Conservation (phyloP, 495 filamentous ascomycete species). For the Cairneyella variabilis region DNA sequence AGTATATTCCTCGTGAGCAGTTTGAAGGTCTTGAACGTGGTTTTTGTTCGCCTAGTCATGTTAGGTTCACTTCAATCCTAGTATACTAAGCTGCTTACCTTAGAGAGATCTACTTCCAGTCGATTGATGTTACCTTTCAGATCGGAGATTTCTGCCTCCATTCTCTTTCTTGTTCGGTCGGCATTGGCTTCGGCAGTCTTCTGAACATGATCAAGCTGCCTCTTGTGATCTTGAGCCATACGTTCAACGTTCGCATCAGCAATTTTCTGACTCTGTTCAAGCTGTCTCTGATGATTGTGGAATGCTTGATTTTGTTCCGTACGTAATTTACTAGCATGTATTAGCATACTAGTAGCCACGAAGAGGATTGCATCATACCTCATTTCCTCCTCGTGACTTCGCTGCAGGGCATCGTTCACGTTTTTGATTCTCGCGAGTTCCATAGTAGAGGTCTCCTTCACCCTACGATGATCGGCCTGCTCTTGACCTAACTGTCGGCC, state of each 20-base stretch:
- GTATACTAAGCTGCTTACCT: slow-evolving; percentile 13
- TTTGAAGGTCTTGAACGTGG: slow-evolving; percentile 54
- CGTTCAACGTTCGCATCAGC: slow-evolving; percentile 37
- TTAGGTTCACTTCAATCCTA: slow-evolving; percentile 7
- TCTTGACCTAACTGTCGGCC: slow-evolving; percentile 72
- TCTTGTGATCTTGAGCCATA: slow-evolving; percentile 25
- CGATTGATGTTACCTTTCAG: slow-evolving; percentile 14
- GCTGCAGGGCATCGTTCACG: slow-evolving; percentile 68
- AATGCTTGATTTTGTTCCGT: slow-evolving; percentile 32
- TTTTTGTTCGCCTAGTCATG: slow-evolving; percentile 41
- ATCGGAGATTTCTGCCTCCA: slow-evolving; percentile 26
- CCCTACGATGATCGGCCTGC: slow-evolving; percentile 67
- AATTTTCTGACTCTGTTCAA: slow-evolving; percentile 34
- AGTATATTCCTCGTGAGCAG: slow-evolving; percentile 50
- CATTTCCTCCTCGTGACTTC: slow-evolving; percentile 54
- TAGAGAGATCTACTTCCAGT: slow-evolving; percentile 23
- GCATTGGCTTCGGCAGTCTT: slow-evolving; percentile 38
- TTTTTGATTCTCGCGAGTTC: slow-evolving; percentile 65
- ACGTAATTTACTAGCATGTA: slow-evolving; percentile 33
- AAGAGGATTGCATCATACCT: slow-evolving; percentile 10
- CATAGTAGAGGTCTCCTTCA: slow-evolving; percentile 60
- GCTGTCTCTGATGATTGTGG: slow-evolving; percentile 22
- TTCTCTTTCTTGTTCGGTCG: slow-evolving; percentile 33
- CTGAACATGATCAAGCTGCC: slow-evolving; percentile 31
- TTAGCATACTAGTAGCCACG: slow-evolving; percentile 7